phyloP scores from a whole-genome alignment of 2,329 filamentous ascomycete genomes.

The Trichophyton verrucosum region DNA sequence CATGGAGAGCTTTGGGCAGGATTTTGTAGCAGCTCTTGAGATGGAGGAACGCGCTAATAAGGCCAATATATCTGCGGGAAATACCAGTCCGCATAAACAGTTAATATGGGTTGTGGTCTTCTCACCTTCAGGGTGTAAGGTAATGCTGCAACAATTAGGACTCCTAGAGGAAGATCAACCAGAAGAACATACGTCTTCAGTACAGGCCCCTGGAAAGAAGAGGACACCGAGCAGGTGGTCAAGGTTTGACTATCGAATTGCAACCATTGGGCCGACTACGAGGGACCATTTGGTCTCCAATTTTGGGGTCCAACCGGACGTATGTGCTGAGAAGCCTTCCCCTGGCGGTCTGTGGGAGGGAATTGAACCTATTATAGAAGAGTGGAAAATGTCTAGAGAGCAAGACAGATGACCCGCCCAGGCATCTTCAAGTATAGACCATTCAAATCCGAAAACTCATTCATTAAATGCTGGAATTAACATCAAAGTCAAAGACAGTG shows the following conservation, averaged over 20 bases:
- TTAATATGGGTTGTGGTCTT: constrained; percentile 38
- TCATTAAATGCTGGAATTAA: not conserved
- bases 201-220: constrained; percentile 5
- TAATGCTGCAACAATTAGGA: constrained; percentile 44
- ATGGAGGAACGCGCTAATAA: constrained; percentile 13
- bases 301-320: constrained; percentile 35
- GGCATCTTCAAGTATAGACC: too few species aligned
- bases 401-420: not conserved
- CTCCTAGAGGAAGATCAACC: constrained; percentile 23
- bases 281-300: constrained; percentile 51
- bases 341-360: constrained; percentile 64
- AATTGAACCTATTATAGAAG: constrained; percentile 43
- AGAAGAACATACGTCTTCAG: too few species aligned
- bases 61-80: not conserved
- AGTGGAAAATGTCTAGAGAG: not conserved
- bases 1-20: constrained; percentile 60
- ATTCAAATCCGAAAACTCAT: too few species aligned
- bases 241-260: constrained; percentile 48
- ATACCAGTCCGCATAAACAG: not conserved
- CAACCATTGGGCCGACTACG: constrained; percentile 90
- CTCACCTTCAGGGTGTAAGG: constrained; percentile 49
- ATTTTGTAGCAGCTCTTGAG: constrained; percentile 47
- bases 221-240: constrained; percentile 11
- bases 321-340: constrained; percentile 68
- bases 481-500: not conserved